Evolutionary conservation across 441 rosid species (phyloP).

Genomic region (Gossypium gossypioides): DNA sequence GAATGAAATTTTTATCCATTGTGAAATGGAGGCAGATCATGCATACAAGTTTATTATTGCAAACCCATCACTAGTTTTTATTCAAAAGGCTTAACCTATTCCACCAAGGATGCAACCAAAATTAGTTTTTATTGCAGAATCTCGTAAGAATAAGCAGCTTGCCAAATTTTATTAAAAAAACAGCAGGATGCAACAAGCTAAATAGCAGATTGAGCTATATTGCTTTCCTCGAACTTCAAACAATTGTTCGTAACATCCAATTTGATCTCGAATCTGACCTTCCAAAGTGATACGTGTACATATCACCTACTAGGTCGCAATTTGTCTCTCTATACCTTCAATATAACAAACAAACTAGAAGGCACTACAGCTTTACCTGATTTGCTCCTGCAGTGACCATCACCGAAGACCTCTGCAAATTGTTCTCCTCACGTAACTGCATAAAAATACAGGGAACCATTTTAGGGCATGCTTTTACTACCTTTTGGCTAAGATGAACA

Average conservation of each 20-base stretch:
- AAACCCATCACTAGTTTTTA: too few relatives aligned
- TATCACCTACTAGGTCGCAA: not conserved
- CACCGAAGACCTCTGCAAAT: slow-evolving; percentile 63
- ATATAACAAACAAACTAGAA: slow-evolving; percentile 9
- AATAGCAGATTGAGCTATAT: too few relatives aligned
- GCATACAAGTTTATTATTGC: not conserved
- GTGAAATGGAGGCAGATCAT: not conserved
- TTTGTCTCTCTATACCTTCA: not conserved
- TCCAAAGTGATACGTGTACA: not conserved
- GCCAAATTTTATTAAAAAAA: not conserved
- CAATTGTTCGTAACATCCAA: too few relatives aligned
- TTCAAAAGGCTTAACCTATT: too few relatives aligned
- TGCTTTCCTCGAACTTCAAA: too few relatives aligned
- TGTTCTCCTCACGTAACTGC: slow-evolving; percentile 71
- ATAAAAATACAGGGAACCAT: slow-evolving; percentile 8
- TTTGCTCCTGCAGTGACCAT: slow-evolving; percentile 99
- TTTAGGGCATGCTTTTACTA: not conserved
- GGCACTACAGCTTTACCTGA: slow-evolving; percentile 44
- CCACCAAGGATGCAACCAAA: too few relatives aligned
- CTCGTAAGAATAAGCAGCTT: not conserved
- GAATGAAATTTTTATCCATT: not conserved
- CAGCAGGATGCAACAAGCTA: too few relatives aligned
- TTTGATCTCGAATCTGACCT: too few relatives aligned
- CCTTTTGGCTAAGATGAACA: not conserved
- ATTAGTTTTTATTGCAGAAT: too few relatives aligned